Evolutionary conservation across 306 rosid genomes (phyloP).

Genomic region (Luffa aegyptiaca): DNA sequence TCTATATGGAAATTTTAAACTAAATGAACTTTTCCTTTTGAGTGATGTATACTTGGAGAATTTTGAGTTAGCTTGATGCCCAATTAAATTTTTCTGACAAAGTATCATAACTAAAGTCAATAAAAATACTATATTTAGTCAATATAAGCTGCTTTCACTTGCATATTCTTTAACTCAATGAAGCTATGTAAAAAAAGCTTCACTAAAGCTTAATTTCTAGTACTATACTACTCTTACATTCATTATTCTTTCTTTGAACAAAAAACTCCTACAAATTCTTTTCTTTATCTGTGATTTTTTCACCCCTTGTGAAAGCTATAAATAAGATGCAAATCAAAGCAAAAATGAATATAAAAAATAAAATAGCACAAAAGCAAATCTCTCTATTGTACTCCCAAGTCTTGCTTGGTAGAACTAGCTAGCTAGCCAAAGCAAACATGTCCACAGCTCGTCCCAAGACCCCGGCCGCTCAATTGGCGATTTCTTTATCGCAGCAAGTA

Average conservation of each 20-base stretch:
- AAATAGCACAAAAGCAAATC: background rate
- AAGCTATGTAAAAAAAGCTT: background rate
- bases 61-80: background rate
- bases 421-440: background rate
- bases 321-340: background rate
- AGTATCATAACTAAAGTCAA: background rate
- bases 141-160: background rate
- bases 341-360: background rate
- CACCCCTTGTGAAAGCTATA: background rate
- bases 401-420: background rate
- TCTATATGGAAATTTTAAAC: background rate
- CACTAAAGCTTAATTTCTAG: background rate
- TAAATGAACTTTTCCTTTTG: background rate
- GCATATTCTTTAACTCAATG: background rate
- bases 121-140: background rate
- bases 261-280: background rate
- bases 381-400: background rate
- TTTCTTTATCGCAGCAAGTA: background rate
- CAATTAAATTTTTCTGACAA: background rate
- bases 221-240: background rate
- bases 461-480: background rate
- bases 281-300: background rate
- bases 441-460: background rate
- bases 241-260: background rate
- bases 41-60: background rate